phyloP scores from a whole-genome alignment of 164 flowering plant species.

The Kingdonia uniflora region DNA sequence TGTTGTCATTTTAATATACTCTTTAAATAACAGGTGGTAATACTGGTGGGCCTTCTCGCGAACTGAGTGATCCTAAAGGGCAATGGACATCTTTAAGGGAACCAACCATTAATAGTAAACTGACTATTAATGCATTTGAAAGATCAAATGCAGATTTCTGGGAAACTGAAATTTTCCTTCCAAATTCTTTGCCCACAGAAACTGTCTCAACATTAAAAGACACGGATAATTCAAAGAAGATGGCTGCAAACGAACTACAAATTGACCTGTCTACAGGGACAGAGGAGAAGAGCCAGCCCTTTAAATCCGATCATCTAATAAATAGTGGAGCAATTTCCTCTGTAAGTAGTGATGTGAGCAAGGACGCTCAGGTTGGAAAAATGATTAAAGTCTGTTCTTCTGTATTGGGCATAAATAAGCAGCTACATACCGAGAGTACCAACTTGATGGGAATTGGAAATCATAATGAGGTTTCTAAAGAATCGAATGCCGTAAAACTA shows the following conservation, averaged over 20 bases:
- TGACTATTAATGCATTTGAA: constrained; percentile 22
- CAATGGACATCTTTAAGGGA: constrained; percentile 34
- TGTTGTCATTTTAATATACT: constrained; percentile 6
- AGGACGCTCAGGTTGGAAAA: constrained; percentile 27
- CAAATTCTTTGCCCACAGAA: constrained; percentile 38
- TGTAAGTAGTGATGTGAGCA: constrained; percentile 18
- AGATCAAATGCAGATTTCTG: constrained; percentile 19
- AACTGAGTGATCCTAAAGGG: constrained; percentile 34
- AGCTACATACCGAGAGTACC: constrained; percentile 32
- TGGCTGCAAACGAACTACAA: constrained; percentile 21
- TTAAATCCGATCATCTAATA: constrained; percentile 19
- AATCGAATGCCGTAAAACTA: constrained; percentile 23
- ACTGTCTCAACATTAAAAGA: constrained; percentile 28
- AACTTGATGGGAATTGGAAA: constrained; percentile 33
- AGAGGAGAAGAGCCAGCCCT: constrained; percentile 34
- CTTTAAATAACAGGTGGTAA: constrained; percentile 21
- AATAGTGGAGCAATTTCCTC: constrained; percentile 20
- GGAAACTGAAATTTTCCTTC: constrained; percentile 29
- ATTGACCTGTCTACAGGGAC: constrained; percentile 18
- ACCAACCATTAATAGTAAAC: constrained; percentile 24
- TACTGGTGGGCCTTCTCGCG: constrained; percentile 45
- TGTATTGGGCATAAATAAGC: constrained; percentile 22
- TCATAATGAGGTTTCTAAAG: constrained; percentile 26
- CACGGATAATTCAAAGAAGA: constrained; percentile 22
- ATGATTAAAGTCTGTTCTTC: constrained; percentile 20